phyloP scores from a whole-genome alignment of 495 filamentous ascomycete genomes.

The Bathelium albidoporum region DNA sequence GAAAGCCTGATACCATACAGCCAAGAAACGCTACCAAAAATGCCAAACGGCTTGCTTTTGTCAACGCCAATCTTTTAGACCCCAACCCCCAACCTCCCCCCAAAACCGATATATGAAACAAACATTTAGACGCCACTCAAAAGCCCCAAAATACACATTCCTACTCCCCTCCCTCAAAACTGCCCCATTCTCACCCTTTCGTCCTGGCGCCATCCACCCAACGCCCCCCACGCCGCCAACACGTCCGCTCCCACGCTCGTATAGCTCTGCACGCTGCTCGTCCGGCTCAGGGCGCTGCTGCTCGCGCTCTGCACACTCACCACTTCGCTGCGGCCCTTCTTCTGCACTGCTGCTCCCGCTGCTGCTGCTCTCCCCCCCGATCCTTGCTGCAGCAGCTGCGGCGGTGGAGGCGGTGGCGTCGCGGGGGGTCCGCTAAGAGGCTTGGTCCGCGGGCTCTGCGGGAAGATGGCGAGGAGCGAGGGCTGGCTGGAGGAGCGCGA shows the following conservation, averaged over 20 bases:
- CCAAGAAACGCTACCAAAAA: too few relatives aligned
- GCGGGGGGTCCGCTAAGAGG: too few relatives aligned
- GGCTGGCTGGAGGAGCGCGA: too few relatives aligned
- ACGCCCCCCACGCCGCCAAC: slow-evolving; percentile 31
- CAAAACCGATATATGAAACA: background rate
- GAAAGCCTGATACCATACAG: too few relatives aligned
- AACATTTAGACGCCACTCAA: background rate
- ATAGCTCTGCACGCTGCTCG: slow-evolving; percentile 3
- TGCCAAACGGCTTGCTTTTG: too few relatives aligned
- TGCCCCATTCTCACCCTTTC: background rate
- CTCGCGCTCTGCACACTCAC: background rate
- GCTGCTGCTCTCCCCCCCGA: too few relatives aligned
- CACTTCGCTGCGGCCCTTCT: background rate
- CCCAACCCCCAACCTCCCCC: too few relatives aligned
- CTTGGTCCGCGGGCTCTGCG: too few relatives aligned
- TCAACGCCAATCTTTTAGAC: too few relatives aligned
- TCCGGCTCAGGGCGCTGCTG: background rate
- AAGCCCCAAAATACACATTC: background rate
- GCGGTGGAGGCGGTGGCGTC: too few relatives aligned
- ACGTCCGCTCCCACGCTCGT: slow-evolving; percentile 31
- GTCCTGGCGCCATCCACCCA: slow-evolving; percentile 23
- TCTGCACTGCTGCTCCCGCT: background rate
- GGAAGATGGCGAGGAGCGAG: too few relatives aligned
- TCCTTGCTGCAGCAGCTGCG: too few relatives aligned
- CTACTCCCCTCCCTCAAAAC: slow-evolving; percentile 1